Evolutionary conservation across 352 stramenopile species (phyloP), one percentile per base, ranked within the genome.

Genomic region (Phytophthora megakarya): DNA sequence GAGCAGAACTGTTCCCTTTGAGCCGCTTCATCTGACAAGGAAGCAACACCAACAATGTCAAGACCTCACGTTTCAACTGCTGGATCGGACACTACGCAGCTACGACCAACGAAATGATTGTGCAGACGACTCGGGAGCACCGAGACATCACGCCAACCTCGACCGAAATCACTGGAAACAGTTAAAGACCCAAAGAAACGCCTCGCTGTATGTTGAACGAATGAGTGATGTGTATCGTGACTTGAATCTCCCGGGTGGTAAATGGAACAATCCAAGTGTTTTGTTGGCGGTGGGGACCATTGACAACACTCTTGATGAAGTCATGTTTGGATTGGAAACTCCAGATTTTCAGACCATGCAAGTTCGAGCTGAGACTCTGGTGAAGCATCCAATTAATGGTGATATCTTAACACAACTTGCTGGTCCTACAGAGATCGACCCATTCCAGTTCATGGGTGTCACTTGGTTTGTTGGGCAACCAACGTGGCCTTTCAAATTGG

Each of bases 391-490:
- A 3, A 5, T 63, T 18, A 5, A 49, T 10, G 51, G 51, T 6
- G 51, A 23, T 1, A 47, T 75, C 49, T 67, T 78, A 26, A 51
- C 65, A 18, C 54, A 61, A 19, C 53, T 78, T 15, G 67, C 57
- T 18, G 42, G 38, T 3, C 66, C 70, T n/a, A 68, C 47, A 22
- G 52, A 46, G 1, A 26, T 40, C 12, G 43, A 73, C 10, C 70
- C 70, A 1, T 76, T 78, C 35, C 67, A 56, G 23, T 73, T 62
- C 30, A 67, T 78, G 9, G 49, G 44, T 3, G 46, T 78, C 33
- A 64, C 54, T 11, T 78, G 66, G 66, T 54, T 62, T 30, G 30
- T 28, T 1, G 32, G 40, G 3, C 40, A 64, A 8, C 54, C 45
- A 12, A 30, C 52, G 12, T 62, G 47, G 32, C 45, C 37, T 8